These are phyloP conservation scores for Pleurotus platypus DNA, from an alignment of 768 basidiomycete genomes.

Conservation along the genomic window DNA sequence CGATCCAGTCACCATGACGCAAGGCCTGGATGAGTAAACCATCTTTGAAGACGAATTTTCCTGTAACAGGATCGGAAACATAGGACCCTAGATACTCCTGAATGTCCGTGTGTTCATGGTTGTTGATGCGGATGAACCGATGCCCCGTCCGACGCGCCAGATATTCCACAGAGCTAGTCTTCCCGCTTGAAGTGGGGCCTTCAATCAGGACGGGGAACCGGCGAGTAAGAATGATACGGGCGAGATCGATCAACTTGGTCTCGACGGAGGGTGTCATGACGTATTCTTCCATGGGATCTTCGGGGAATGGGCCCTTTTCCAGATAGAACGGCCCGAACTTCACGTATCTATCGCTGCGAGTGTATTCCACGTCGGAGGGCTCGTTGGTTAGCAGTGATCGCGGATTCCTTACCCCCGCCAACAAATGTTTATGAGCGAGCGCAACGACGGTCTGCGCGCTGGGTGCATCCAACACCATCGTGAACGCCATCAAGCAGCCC, in stretches of 20 bases:
- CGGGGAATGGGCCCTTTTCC: conserved; percentile 66
- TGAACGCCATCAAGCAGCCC: conserved; percentile 96
- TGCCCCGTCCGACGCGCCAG: conserved; percentile 92
- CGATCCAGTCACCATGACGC: conserved; percentile 93
- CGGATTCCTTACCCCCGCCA: conserved; percentile 77
- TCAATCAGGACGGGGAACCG: conserved; percentile 95
- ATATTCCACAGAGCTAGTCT: conserved; percentile 96
- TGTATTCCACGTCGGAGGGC: conserved; percentile 48
- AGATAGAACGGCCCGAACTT: conserved; percentile 93
- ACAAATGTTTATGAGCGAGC: conserved; percentile 74
- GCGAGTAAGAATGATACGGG: conserved; percentile 83
- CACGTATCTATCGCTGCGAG: conserved; percentile 54
- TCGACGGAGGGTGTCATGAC: conserved; percentile 96
- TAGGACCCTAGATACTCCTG: conserved; percentile 98
- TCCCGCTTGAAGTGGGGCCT: conserved; percentile 96
- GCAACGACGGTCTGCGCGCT: conserved; percentile 65
- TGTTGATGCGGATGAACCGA: conserved; percentile 96
- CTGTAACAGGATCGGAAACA: conserved; percentile 85
- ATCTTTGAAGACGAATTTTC: conserved; percentile 94
- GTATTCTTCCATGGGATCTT: conserved; percentile 72
- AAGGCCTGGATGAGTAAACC: conserved; percentile 91
- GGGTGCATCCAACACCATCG: conserved; percentile 81
- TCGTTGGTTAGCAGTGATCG: conserved; percentile 71
- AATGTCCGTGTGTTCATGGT: conserved; percentile 99
- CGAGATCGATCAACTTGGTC: conserved; percentile 90